phyloP scores from a whole-genome alignment of 495 filamentous ascomycete species.

The Hyaloscypha finlandica region DNA sequence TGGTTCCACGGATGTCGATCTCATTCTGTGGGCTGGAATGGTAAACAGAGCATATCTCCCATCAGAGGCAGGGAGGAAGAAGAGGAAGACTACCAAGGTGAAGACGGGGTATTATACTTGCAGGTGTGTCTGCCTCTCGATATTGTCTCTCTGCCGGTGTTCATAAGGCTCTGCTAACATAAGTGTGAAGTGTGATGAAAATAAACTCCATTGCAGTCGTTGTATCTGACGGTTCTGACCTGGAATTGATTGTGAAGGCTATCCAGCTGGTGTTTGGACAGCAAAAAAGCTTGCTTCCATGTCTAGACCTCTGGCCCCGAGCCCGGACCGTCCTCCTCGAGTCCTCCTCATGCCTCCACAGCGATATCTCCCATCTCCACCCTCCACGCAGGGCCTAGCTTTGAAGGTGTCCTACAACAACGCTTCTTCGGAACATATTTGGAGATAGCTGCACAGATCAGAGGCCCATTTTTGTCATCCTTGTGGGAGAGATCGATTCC shows the following conservation, averaged over 20 bases:
- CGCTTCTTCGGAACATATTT: conserved; percentile 14
- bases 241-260: conserved; percentile 21
- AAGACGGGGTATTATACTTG: conserved; percentile 37
- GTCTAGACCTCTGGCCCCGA: too few relatives aligned
- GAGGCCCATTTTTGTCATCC: conserved; percentile 5
- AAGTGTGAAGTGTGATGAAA: conserved; percentile 33
- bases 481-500: conserved; percentile 21
- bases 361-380: background rate
- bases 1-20: too few relatives aligned
- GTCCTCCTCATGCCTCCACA: background rate
- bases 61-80: background rate
- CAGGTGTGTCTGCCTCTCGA: conserved; percentile 24
- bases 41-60: too few relatives aligned
- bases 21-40: too few relatives aligned
- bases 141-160: background rate
- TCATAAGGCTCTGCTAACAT: background rate
- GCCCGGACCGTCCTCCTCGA: background rate
- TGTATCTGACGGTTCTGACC: conserved; percentile 33
- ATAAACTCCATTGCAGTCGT: conserved; percentile 28
- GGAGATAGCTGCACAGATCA: conserved; percentile 8
- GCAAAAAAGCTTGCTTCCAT: background rate
- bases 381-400: background rate
- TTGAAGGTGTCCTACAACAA: conserved; percentile 9
- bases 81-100: conserved; percentile 26
- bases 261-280: background rate